A percentile compares a stretch with the other conserved stretches of the same genome.
Evolutionary conservation across 1,284 basidiomycete species (phyloP).

Genomic region (Mycena citricolor): DNA sequence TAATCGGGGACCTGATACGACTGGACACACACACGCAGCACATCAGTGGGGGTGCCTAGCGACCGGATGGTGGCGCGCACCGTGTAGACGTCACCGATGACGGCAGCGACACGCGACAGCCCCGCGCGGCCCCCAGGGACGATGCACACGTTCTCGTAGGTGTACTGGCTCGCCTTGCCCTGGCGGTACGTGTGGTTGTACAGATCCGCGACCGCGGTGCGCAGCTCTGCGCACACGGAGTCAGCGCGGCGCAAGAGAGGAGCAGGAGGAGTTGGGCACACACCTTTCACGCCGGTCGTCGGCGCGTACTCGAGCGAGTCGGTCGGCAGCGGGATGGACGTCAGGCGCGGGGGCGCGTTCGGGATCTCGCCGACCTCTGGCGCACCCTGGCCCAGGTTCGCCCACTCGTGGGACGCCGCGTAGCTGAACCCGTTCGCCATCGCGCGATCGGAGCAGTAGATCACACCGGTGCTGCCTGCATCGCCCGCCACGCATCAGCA

Average conservation of each 20-base stretch:
- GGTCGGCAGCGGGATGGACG: conserved; percentile 58
- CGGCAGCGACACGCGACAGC: conserved; percentile 86
- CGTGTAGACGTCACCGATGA: conserved; percentile 82
- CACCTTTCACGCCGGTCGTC: conserved; percentile 87
- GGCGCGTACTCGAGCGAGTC: conserved; percentile 92
- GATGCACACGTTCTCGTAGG: conserved; percentile 88
- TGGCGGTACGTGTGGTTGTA: conserved; percentile 89
- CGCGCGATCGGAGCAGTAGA: conserved; percentile 86
- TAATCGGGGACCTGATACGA: conserved; percentile 88
- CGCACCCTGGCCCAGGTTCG: conserved; percentile 82
- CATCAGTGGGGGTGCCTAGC: conserved; percentile 1
- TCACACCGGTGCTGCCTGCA: conserved; percentile 67
- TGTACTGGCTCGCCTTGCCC: conserved; percentile 81
- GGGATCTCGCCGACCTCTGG: conserved; percentile 88
- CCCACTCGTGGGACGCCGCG: conserved; percentile 76
- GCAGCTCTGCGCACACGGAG: conserved; percentile 40
- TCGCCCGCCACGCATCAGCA: no score
- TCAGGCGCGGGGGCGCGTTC: conserved; percentile 66
- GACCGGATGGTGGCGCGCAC: no score
- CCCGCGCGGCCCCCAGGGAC: conserved; percentile 90
- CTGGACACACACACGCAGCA: conserved; percentile 36
- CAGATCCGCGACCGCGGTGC: conserved; percentile 78
- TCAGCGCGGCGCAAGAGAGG: conserved; percentile 1
- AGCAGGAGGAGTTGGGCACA: no score
- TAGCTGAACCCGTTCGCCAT: conserved; percentile 89